Evolutionary conservation across 805 yeast species (phyloP), one percentile per base, ranked within the genome.

Genomic region (Limtongozyma cylindracea): DNA sequence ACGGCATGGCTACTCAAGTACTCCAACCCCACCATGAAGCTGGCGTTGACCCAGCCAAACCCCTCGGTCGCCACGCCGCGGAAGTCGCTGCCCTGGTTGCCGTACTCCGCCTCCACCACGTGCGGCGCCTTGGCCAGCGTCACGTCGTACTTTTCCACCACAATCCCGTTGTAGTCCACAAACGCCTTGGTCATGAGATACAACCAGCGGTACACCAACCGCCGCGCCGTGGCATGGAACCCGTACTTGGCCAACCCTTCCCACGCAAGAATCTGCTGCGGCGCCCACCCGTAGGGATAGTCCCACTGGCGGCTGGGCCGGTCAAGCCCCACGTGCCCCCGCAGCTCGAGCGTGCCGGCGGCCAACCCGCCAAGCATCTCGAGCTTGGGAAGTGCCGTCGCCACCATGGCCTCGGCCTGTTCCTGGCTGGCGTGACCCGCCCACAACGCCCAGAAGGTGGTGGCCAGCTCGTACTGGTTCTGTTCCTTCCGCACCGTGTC

Each of bases 261-360:
- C 98, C 98, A 84, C 1, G 92, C 84, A 24, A 84, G 42, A 10
- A 84, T 76, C 44, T 84, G 98, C 40, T 88, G 96, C 3, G 98
- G 96, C 0, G 96, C 94, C 98, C 98, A 84, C 2, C 96, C 96
- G 37, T 51, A 77, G 2, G 98, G 98, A 42, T 71, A 88, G 42
- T 84, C 98, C 98, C 98, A 84, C 46, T 84, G 98, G 41, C 96
- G 56, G 8, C 71, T 63, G n/a, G 91, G 94, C 34, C 78, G 53
- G 19, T 61, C 53, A 10, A 73, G 43, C 1, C 70, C 62, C 17
- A 76, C 47, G 13, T 55, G 61, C 18, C 93, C 91, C 31, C 92
- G 50, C 3, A 82, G 67, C 30, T 54, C 41, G 31, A 62, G 56
- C 0, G 93, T 71, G 18, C 94, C 91, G 0, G 92, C 68, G 1